These are phyloP conservation scores for Ilyonectria robusta DNA, from an alignment of 2,329 filamentous ascomycete species.

Conservation along the genomic window DNA sequence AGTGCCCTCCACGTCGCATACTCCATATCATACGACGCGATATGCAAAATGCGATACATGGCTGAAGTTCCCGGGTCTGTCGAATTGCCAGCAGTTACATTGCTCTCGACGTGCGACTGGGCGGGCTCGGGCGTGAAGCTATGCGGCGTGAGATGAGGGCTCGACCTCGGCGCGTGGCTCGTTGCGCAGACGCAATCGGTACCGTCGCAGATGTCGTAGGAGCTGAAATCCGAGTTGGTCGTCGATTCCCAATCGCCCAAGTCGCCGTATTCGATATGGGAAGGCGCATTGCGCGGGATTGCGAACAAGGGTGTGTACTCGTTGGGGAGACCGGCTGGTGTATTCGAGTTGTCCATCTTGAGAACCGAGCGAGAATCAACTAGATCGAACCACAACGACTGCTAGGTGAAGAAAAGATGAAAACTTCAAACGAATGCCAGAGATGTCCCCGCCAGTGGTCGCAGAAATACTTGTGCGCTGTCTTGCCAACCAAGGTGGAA, in stretches of 20 bases:
- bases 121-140: not conserved
- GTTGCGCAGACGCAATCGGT: not conserved
- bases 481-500: not conserved
- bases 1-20: not conserved
- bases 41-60: not conserved
- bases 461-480: too few relatives aligned
- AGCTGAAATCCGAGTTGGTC: not conserved
- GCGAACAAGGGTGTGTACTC: not conserved
- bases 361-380: too few relatives aligned
- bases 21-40: not conserved
- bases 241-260: not conserved
- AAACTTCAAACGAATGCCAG: too few relatives aligned
- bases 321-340: not conserved
- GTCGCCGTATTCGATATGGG: not conserved
- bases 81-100: not conserved
- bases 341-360: not conserved
- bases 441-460: too few relatives aligned
- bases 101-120: not conserved
- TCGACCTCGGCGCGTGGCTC: not conserved
- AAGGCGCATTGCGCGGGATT: not conserved
- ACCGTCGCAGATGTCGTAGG: constrained; percentile 3
- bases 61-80: not conserved
- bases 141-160: not conserved
- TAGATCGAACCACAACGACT: too few relatives aligned
- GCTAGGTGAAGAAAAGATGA: too few relatives aligned